Percentiles rank a stretch among this genome's conserved stretches.
Conservation (phyloP, 2,329 filamentous ascomycete species). For the Cladosporium colombiae region DNA sequence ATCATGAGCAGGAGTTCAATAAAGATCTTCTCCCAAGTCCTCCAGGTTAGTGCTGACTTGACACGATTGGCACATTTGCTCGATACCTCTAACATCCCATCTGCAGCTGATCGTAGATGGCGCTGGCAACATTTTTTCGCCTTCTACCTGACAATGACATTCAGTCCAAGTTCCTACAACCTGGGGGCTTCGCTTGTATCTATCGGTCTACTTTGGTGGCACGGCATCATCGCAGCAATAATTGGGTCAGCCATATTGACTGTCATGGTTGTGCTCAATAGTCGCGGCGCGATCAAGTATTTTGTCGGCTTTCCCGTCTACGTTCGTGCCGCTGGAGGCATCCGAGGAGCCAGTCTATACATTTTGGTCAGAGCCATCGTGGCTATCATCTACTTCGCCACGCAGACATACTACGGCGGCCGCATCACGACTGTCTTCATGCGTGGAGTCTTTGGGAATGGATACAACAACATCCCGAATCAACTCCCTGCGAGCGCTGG, state of each 20-base stretch:
- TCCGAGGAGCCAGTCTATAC: constrained; percentile 47
- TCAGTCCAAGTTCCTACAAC: constrained; percentile 35
- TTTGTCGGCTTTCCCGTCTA: constrained; percentile 41
- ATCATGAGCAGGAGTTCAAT: not conserved
- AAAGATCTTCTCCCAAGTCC: constrained; percentile 14
- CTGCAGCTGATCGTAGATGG: constrained; percentile 25
- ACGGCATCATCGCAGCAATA: constrained; percentile 6
- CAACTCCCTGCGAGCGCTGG: constrained; percentile 33
- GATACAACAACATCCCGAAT: constrained; percentile 39
- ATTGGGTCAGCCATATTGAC: constrained; percentile 22
- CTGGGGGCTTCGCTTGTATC: constrained; percentile 36
- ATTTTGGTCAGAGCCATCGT: constrained; percentile 44
- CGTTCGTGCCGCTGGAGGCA: constrained; percentile 43
- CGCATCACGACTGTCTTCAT: constrained; percentile 33
- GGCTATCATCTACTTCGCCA: constrained; percentile 44
- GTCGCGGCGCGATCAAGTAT: constrained; percentile 38
- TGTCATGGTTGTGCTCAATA: constrained; percentile 39
- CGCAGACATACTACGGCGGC: constrained; percentile 31
- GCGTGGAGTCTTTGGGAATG: constrained; percentile 40
- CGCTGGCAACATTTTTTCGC: constrained; percentile 38
- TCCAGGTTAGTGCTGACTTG: not conserved
- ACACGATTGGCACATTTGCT: no score
- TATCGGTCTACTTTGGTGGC: constrained; percentile 30
- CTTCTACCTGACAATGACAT: constrained; percentile 38
- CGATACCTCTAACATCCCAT: not conserved